Conservation (phyloP, 345 rosid genomes). For the Pistacia atlantica region DNA sequence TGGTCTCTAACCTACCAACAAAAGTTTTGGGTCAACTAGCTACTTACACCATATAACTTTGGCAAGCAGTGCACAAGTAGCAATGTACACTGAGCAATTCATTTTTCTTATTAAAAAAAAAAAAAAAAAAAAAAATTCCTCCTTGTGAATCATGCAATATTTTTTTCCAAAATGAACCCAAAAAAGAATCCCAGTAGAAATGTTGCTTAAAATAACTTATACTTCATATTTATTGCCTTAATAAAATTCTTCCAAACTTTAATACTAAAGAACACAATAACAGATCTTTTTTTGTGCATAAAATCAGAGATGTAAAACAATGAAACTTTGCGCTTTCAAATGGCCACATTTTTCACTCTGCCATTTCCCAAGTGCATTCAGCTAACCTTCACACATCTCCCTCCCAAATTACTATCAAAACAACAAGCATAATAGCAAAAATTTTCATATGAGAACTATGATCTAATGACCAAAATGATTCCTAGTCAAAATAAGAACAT, state of each 20-base stretch:
- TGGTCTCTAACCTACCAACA: too few species aligned
- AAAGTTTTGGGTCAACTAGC: too few species aligned
- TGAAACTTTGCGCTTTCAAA: neutral
- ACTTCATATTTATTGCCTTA: neutral
- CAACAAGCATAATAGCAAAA: neutral
- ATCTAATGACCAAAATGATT: neutral
- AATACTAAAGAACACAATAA: neutral
- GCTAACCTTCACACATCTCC: neutral
- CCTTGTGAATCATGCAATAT: neutral
- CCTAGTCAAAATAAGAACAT: constrained; percentile 20
- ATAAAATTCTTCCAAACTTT: neutral
- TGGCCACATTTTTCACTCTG: neutral
- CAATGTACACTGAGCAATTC: too few species aligned
- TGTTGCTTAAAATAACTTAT: constrained; percentile 1
- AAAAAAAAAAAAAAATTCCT: neutral
- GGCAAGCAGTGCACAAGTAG: neutral
- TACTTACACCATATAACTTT: too few species aligned
- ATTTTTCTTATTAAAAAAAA: too few species aligned
- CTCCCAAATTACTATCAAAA: neutral
- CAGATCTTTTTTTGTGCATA: neutral
- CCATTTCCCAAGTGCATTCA: neutral
- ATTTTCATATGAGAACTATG: neutral
- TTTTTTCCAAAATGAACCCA: constrained; percentile 1
- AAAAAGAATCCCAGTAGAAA: neutral
- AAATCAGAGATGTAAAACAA: neutral